Conservation (phyloP, 1,284 basidiomycete species). For the Rhodotorula glutinis region DNA sequence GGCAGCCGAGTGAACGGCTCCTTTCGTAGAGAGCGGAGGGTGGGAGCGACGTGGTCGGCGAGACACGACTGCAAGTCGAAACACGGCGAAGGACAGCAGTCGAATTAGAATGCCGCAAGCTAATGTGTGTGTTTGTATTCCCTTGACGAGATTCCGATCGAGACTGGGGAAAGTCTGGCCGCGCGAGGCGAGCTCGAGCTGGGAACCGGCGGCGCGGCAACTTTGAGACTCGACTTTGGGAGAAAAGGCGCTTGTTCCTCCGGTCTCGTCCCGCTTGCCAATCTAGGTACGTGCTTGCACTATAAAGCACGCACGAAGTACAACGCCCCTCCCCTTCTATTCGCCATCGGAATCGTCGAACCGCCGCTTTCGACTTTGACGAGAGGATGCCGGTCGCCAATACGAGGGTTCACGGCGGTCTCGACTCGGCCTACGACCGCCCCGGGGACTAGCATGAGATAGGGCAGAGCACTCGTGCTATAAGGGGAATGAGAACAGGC, state of each 20-base stretch:
- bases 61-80: too few species aligned
- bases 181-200: neutral
- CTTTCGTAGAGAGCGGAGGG: neutral
- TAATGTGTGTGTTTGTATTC: too few species aligned
- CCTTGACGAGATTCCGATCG: too few species aligned
- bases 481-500: too few species aligned
- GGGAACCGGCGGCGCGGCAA: neutral
- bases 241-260: neutral
- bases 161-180: neutral
- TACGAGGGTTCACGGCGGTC: too few species aligned
- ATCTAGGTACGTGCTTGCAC: neutral
- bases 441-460: too few species aligned
- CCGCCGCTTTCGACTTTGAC: too few species aligned
- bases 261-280: conserved; percentile 6
- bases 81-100: too few species aligned
- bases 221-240: neutral
- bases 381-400: too few species aligned
- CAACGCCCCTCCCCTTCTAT: neutral
- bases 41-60: neutral
- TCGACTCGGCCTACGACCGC: too few species aligned
- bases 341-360: neutral
- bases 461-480: too few species aligned
- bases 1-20: conserved; percentile 21
- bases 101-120: too few species aligned
- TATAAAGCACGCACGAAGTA: neutral